Evolutionary conservation across 2,329 filamentous ascomycete species (phyloP).

Genomic region (Ascochyta viciae-villosae): DNA sequence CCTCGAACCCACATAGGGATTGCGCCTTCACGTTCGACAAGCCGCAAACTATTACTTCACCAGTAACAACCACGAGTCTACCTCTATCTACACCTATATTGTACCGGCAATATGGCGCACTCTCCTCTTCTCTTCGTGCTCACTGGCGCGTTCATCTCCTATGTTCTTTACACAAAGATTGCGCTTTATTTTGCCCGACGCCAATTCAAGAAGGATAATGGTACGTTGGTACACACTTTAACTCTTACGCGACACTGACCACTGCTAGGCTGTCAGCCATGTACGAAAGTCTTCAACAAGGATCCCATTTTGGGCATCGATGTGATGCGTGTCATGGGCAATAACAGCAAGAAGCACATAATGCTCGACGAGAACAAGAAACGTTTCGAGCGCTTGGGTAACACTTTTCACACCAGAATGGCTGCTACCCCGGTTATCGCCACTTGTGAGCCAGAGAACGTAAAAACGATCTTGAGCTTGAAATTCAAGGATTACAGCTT

Average conservation of each 20-base stretch:
- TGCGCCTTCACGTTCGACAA: neutral
- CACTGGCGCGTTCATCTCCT: slow-evolving; percentile 42
- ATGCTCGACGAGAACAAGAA: slow-evolving; percentile 29
- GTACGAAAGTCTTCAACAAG: slow-evolving; percentile 56
- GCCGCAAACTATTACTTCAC: neutral
- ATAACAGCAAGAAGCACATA: slow-evolving; percentile 44
- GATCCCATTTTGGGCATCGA: slow-evolving; percentile 64
- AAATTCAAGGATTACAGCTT: slow-evolving; percentile 58
- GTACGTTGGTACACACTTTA: neutral
- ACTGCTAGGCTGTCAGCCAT: slow-evolving; percentile 53
- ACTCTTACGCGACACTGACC: neutral
- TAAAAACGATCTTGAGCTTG: slow-evolving; percentile 55
- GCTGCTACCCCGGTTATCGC: slow-evolving; percentile 44
- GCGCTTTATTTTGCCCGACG: slow-evolving; percentile 47
- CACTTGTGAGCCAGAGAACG: slow-evolving; percentile 57
- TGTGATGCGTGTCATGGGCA: slow-evolving; percentile 52
- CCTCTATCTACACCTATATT: neutral
- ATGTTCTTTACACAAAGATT: slow-evolving; percentile 44
- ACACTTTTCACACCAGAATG: slow-evolving; percentile 52
- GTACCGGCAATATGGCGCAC: slow-evolving; percentile 25
- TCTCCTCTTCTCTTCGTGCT: slow-evolving; percentile 39
- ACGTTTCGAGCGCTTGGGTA: slow-evolving; percentile 35
- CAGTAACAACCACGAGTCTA: neutral
- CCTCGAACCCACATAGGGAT: neutral
- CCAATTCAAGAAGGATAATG: slow-evolving; percentile 51